A percentile compares a stretch with the other conserved stretches of the same genome.
These are phyloP conservation scores for Trichoderma sp. DNA, from an alignment of 2,329 filamentous ascomycete species.

Conservation along the genomic window DNA sequence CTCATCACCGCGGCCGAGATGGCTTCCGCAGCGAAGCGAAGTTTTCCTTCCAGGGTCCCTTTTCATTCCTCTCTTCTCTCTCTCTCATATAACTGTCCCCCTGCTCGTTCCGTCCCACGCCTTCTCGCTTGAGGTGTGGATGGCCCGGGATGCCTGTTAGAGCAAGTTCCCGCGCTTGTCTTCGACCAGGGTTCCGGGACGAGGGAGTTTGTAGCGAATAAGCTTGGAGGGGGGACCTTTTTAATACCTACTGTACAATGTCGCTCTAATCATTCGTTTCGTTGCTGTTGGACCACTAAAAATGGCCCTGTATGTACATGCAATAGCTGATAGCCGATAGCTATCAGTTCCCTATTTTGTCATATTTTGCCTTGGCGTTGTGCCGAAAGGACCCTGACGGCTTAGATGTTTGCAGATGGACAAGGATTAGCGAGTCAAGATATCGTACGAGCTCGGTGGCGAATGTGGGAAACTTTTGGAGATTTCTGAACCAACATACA, in stretches of 20 bases:
- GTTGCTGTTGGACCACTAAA: neutral
- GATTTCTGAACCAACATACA: neutral
- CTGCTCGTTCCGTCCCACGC: constrained; percentile 11
- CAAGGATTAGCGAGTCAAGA: constrained; percentile 2
- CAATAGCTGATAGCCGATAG: neutral
- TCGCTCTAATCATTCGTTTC: neutral
- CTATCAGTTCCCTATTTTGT: neutral
- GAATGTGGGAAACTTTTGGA: neutral
- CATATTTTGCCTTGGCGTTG: neutral
- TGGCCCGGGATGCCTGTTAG: constrained; percentile 28
- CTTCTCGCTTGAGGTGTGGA: constrained; percentile 15
- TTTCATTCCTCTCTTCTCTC: neutral
- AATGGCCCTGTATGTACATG: too few relatives aligned
- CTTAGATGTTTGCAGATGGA: neutral
- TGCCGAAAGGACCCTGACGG: neutral
- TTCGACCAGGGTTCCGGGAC: constrained; percentile 21
- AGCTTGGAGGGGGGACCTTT: neutral
- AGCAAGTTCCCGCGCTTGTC: constrained; percentile 24
- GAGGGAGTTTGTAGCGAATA: constrained; percentile 9
- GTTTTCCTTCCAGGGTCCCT: neutral
- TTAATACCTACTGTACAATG: neutral
- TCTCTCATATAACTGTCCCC: neutral
- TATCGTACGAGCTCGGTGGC: constrained; percentile 21
- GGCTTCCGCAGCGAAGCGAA: constrained; percentile 16
- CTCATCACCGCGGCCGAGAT: constrained; percentile 5